These are phyloP conservation scores for Dactylis glomerata DNA, from an alignment of 176 grass and related monocot species.

Conservation along the genomic window DNA sequence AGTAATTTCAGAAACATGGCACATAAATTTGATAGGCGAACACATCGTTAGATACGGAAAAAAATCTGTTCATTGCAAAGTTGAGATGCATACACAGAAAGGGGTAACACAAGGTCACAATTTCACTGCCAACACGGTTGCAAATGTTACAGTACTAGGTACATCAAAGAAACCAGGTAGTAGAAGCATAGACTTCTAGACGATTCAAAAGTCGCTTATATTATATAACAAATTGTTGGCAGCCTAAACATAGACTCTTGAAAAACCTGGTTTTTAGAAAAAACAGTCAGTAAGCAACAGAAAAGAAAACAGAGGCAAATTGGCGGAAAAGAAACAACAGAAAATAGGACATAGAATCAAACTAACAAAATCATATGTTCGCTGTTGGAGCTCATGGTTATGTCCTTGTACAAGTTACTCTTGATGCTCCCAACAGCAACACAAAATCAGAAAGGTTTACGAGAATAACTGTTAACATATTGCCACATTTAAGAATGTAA, in stretches of 20 bases:
- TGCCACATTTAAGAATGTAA: too few species aligned
- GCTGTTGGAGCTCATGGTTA: background rate
- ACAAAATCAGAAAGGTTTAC: too few species aligned
- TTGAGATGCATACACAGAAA: background rate
- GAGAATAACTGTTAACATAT: too few species aligned
- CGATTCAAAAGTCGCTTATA: background rate
- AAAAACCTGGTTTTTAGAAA: background rate
- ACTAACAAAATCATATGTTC: background rate
- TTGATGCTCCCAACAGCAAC: too few species aligned
- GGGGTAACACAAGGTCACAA: background rate
- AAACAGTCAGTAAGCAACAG: background rate
- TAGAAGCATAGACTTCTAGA: background rate
- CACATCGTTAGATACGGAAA: background rate
- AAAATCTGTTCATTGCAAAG: background rate
- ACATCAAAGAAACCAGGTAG: background rate
- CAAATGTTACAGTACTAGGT: background rate
- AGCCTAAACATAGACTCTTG: background rate
- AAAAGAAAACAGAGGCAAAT: background rate
- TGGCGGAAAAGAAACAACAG: background rate
- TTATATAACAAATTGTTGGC: background rate
- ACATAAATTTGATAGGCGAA: background rate
- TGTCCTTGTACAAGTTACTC: background rate
- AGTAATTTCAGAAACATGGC: background rate
- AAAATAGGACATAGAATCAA: background rate
- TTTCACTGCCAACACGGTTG: background rate